Conservation (phyloP, 371 early-diverging fungal species). For the Mortierella sp. region DNA sequence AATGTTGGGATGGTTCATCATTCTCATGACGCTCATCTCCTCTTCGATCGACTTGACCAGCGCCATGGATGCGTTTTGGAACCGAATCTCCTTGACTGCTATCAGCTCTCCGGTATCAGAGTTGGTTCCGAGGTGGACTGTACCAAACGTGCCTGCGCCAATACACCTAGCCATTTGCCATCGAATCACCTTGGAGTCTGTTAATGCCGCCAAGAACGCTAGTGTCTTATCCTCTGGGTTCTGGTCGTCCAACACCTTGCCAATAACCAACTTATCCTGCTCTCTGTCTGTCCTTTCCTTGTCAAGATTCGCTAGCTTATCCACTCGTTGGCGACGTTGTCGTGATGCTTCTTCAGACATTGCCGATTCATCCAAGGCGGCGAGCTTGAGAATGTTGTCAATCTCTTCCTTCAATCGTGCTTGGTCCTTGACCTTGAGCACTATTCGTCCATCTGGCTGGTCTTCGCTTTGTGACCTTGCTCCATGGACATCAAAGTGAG, state of each 20-base stretch:
- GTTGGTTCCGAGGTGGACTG: conserved; percentile 87
- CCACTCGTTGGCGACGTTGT: conserved; percentile 67
- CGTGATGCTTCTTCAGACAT: conserved; percentile 54
- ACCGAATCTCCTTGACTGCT: conserved; percentile 95
- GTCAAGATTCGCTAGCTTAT: conserved; percentile 65
- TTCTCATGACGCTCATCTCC: conserved; percentile 92
- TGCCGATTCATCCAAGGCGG: conserved; percentile 50
- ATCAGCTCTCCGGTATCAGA: conserved; percentile 88
- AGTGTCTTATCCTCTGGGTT: conserved; percentile 83
- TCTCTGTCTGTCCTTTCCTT: conserved; percentile 59
- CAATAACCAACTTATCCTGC: conserved; percentile 70
- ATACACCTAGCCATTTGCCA: conserved; percentile 91
- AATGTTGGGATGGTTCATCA: conserved; percentile 90
- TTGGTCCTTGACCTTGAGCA: conserved; percentile 26
- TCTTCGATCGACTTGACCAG: conserved; percentile 83
- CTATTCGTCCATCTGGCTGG: conserved; percentile 54
- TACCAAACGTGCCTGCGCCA: conserved; percentile 91
- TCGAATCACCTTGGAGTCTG: conserved; percentile 79
- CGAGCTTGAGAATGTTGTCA: conserved; percentile 22
- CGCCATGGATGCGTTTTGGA: conserved; percentile 79
- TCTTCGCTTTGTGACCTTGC: conserved; percentile 66
- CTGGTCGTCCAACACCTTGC: conserved; percentile 83
- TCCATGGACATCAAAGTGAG: conserved; percentile 83
- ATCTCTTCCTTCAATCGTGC: conserved; percentile 36
- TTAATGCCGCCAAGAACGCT: conserved; percentile 78